Evolutionary conservation across 2,329 filamentous ascomycete genomes (phyloP).

Genomic region (Pyrenochaeta sp.): DNA sequence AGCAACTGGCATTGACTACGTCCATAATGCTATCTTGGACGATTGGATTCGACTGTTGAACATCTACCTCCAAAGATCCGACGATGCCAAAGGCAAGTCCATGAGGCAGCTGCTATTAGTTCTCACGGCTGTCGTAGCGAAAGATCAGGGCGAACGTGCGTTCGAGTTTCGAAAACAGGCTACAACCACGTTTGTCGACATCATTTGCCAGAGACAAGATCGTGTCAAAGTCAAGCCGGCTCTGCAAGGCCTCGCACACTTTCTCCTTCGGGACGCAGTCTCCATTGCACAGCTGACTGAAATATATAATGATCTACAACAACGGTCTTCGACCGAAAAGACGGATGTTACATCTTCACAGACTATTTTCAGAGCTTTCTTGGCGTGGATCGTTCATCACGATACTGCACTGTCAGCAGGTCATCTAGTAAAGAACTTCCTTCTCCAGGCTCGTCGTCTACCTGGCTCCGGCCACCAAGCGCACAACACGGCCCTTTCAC

Average conservation of each 20-base stretch:
- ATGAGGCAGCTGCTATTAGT: slow-evolving; percentile 56
- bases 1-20: slow-evolving; percentile 36
- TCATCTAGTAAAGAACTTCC: slow-evolving; percentile 47
- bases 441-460: slow-evolving; percentile 38
- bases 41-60: slow-evolving; percentile 51
- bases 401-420: slow-evolving; percentile 52
- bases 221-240: slow-evolving; percentile 74
- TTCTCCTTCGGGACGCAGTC: slow-evolving; percentile 69
- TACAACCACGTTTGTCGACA: slow-evolving; percentile 60
- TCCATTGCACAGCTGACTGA: slow-evolving; percentile 49
- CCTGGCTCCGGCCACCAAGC: slow-evolving; percentile 13
- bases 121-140: slow-evolving; percentile 49
- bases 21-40: slow-evolving; percentile 43
- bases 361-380: slow-evolving; percentile 35
- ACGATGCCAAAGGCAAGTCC: slow-evolving; percentile 57
- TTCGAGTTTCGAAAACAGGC: slow-evolving; percentile 37
- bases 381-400: slow-evolving; percentile 51
- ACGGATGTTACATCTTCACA: slow-evolving; percentile 14
- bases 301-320: slow-evolving; percentile 44
- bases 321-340: slow-evolving; percentile 8
- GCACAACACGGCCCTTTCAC: slow-evolving; percentile 10
- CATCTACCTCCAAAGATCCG: slow-evolving; percentile 54
- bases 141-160: slow-evolving; percentile 31
- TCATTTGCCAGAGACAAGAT: slow-evolving; percentile 67
- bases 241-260: slow-evolving; percentile 71